Evolutionary conservation across 2,329 filamentous ascomycete genomes (phyloP), one percentile per base, ranked within the genome.

Genomic region (Xylariaceae sp.): DNA sequence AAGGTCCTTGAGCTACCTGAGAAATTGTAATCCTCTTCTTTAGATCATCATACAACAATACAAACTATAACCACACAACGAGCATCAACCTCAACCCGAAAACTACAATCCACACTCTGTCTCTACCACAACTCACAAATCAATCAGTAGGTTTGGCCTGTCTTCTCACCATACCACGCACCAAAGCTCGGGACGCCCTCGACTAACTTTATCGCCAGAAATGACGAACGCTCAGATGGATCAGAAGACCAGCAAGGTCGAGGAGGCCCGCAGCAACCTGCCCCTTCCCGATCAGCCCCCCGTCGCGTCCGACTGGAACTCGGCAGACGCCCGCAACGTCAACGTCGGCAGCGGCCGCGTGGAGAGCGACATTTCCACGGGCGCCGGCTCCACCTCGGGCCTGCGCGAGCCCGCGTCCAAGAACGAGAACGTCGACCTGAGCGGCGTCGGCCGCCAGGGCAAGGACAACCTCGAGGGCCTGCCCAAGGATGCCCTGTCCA

Each of bases 271-370:
- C 65, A 66, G 79, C 61, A 87, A 88, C 64, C 79, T 94, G 21
- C 84, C 85, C 36, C 76, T 89, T 35, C 87, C 86, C 13, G 85
- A 90, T 2, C 72, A 89, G 50, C 86, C 86, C 15, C 84, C 85
- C 1, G 67, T 65, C n/a, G 66, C 78, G n/a, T 84, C 83, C 4
- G 85, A 92, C 70, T 88, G 80, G 73, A 80, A 89, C 60, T 86
- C 82, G 0, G 69, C 74, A 35, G 84, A 90, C 54, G 71, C 71
- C 21, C 67, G 75, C 46, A 85, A 67, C 40, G 79, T 85, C 57
- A 83, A 86, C 56, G 78, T 85, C 33, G 83, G 83, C 47, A 76
- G 79, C 24, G 82, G 83, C 14, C 63, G 71, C 38, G 51, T 70
- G 2, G 59, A 73, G 50, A 73, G 67, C 36, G 70, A 74, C 45